phyloP scores from a whole-genome alignment of 306 rosid genomes.

The Lathyrus oleraceus region DNA sequence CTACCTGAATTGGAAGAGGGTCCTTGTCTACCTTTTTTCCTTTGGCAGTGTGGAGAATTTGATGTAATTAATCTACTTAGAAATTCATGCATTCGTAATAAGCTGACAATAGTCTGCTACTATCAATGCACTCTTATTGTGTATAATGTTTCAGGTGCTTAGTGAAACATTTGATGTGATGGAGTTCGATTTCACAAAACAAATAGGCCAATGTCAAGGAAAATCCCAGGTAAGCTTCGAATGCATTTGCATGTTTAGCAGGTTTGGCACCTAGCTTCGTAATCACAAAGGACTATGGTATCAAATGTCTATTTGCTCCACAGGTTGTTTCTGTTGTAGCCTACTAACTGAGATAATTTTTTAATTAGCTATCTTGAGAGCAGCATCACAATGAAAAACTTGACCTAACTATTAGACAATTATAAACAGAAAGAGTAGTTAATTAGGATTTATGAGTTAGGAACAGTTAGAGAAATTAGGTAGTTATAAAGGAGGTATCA shows the following conservation, averaged over 20 bases:
- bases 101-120: slow-evolving; percentile 2
- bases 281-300: neutral
- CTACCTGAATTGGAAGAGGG: slow-evolving; percentile 56
- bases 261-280: slow-evolving; percentile 18
- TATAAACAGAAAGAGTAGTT: neutral
- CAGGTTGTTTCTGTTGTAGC: slow-evolving; percentile 14
- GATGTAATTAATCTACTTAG: slow-evolving; percentile 49
- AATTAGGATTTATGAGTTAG: neutral
- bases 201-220: slow-evolving; percentile 58
- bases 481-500: neutral
- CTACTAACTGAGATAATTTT: slow-evolving; percentile 18
- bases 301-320: slow-evolving; percentile 5
- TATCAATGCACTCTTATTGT: slow-evolving; percentile 4
- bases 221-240: slow-evolving; percentile 58
- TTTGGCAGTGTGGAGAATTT: slow-evolving; percentile 83
- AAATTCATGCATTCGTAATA: slow-evolving; percentile 13
- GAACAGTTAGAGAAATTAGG: neutral
- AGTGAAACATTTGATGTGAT: slow-evolving; percentile 65
- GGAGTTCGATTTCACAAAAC: slow-evolving; percentile 87
- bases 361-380: neutral
- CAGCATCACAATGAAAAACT: slow-evolving; percentile 6
- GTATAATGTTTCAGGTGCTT: slow-evolving; percentile 65
- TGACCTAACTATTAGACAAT: slow-evolving; percentile 15
- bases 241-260: slow-evolving; percentile 25
- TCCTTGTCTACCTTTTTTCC: slow-evolving; percentile 64